Conservation (phyloP, 257 asterid genomes). For the Cruciata laevipes region DNA sequence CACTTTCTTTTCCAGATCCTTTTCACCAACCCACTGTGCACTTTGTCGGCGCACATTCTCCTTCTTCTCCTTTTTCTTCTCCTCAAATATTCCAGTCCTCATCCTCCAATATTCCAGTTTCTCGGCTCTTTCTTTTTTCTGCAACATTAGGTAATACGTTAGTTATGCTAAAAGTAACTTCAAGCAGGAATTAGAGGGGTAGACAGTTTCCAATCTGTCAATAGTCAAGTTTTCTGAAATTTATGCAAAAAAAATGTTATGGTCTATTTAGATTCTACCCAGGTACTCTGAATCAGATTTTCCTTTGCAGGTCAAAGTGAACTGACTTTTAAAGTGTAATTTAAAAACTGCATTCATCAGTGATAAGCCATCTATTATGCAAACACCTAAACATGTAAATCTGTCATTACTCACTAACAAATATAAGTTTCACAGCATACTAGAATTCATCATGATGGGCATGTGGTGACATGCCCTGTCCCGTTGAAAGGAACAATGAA, state of each 20-base stretch:
- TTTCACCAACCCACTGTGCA: slow-evolving; percentile 54
- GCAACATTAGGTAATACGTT: slow-evolving; percentile 8
- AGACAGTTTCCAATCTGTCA: neutral
- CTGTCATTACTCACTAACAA: neutral
- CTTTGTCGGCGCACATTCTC: slow-evolving; percentile 54
- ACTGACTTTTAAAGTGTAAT: neutral
- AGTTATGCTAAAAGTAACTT: neutral
- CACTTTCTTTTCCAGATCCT: slow-evolving; percentile 28
- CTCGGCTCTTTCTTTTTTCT: slow-evolving; percentile 70
- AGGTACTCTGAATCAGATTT: neutral
- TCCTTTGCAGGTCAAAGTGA: neutral
- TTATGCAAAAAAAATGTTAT: neutral
- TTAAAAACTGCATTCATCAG: neutral
- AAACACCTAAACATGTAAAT: neutral
- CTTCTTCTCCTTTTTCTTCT: slow-evolving; percentile 46
- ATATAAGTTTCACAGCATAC: neutral
- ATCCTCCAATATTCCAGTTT: slow-evolving; percentile 80
- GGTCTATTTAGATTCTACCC: neutral
- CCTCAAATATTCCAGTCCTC: slow-evolving; percentile 42
- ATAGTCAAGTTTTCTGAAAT: neutral
- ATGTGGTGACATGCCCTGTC: neutral
- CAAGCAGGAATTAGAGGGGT: neutral
- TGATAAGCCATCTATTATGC: neutral
- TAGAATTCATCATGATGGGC: neutral
- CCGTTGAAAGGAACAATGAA: neutral